Evolutionary conservation across 495 filamentous ascomycete genomes (phyloP).

Genomic region (Podospora comata): DNA sequence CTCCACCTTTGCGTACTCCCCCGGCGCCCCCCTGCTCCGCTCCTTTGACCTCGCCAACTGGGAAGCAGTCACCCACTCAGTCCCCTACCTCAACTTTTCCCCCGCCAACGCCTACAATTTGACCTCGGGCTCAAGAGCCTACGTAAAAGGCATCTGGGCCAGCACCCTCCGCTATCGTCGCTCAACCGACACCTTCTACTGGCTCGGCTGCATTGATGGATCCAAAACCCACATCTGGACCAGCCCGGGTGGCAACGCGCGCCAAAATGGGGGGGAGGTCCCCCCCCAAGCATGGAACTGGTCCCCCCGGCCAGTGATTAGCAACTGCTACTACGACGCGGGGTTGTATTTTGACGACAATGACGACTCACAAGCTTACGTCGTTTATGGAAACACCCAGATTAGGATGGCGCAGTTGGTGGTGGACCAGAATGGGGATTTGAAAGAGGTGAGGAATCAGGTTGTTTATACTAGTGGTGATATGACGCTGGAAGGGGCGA

Average conservation of each 20-base stretch:
- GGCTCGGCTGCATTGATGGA: slow-evolving; percentile 54
- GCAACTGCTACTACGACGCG: slow-evolving; percentile 57
- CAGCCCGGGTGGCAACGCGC: slow-evolving; percentile 33
- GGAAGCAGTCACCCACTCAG: slow-evolving; percentile 52
- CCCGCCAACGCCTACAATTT: slow-evolving; percentile 51
- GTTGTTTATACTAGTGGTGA: slow-evolving; percentile 39
- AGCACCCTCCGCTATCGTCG: slow-evolving; percentile 49
- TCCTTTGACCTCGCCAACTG: slow-evolving; percentile 58
- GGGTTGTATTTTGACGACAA: slow-evolving; percentile 58
- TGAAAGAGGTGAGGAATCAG: slow-evolving; percentile 30
- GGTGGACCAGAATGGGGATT: slow-evolving; percentile 33
- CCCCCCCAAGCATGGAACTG: slow-evolving; percentile 29
- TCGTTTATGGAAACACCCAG: slow-evolving; percentile 51
- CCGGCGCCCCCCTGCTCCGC: slow-evolving; percentile 56
- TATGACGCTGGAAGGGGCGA: slow-evolving; percentile 50
- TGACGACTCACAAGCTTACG: slow-evolving; percentile 50
- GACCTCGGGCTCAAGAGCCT: slow-evolving; percentile 39
- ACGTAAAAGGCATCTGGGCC: slow-evolving; percentile 56
- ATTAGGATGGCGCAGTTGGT: slow-evolving; percentile 52
- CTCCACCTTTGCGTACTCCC: slow-evolving; percentile 56
- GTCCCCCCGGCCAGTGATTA: slow-evolving; percentile 32
- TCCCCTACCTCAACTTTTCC: slow-evolving; percentile 50
- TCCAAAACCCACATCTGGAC: slow-evolving; percentile 51
- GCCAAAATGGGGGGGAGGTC: slow-evolving; percentile 18
- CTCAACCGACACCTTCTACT: slow-evolving; percentile 50